Evolutionary conservation across 768 basidiomycete species (phyloP).

Genomic region (Serendipita sp.): DNA sequence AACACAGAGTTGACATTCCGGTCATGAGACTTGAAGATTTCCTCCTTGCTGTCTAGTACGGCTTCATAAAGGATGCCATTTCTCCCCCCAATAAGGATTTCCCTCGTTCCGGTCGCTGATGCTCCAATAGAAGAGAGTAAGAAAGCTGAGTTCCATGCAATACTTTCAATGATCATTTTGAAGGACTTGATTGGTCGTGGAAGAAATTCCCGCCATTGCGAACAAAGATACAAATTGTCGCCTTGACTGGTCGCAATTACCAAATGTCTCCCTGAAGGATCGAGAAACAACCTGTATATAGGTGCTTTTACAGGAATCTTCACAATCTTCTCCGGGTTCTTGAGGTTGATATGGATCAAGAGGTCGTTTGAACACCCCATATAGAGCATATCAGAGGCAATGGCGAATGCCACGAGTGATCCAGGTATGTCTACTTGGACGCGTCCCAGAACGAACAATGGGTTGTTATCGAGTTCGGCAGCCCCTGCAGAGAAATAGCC

Average conservation of each 20-base stretch:
- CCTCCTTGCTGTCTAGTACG: slow-evolving; percentile 76
- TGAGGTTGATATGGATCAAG: slow-evolving; percentile 79
- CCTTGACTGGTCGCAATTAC: slow-evolving; percentile 73
- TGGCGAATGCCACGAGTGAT: slow-evolving; percentile 63
- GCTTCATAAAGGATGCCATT: slow-evolving; percentile 82
- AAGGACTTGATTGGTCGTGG: slow-evolving; percentile 63
- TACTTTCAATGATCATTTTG: slow-evolving; percentile 75
- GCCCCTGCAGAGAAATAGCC: slow-evolving; percentile 21
- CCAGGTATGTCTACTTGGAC: slow-evolving; percentile 85
- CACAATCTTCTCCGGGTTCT: slow-evolving; percentile 70
- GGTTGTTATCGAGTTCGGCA: slow-evolving; percentile 26
- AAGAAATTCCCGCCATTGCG: slow-evolving; percentile 49
- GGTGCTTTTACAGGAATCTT: slow-evolving; percentile 59
- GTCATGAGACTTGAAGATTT: slow-evolving; percentile 82
- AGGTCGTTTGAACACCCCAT: slow-evolving; percentile 67
- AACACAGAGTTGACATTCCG: slow-evolving; percentile 60
- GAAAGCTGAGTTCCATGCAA: slow-evolving; percentile 77
- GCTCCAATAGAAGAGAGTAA: slow-evolving; percentile 47
- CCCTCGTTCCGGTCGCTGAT: slow-evolving; percentile 45
- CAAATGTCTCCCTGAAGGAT: slow-evolving; percentile 85
- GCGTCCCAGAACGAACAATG: slow-evolving; percentile 63
- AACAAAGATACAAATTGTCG: slow-evolving; percentile 86
- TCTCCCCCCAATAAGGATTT: slow-evolving; percentile 74
- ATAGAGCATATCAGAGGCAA: slow-evolving; percentile 72
- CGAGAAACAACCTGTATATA: slow-evolving; percentile 73